Evolutionary conservation across 1,284 basidiomycete species (phyloP).

Genomic region (Cryptococcus hybrid): DNA sequence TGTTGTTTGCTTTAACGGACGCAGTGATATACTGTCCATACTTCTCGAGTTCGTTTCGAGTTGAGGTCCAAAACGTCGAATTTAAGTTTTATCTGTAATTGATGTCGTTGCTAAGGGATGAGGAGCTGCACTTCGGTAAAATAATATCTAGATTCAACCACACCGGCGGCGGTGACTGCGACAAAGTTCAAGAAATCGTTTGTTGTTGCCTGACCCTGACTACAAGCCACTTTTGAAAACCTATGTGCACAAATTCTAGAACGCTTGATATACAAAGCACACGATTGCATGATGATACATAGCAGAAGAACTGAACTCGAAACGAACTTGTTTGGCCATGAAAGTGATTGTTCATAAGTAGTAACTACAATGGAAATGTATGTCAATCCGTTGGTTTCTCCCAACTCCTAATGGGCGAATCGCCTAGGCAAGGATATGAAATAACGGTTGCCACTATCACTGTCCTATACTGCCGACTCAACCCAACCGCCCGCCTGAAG

Average conservation of each 20-base stretch:
- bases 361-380: neutral
- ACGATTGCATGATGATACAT: no score
- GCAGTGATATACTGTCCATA: neutral
- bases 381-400: constrained; percentile 48
- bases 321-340: no score
- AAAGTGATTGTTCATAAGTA: neutral
- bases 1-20: neutral
- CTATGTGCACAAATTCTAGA: no score
- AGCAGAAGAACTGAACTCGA: no score
- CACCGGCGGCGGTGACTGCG: no score
- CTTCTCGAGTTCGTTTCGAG: neutral
- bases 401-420: constrained; percentile 41
- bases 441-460: constrained; percentile 31
- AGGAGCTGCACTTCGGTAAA: neutral
- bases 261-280: no score
- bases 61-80: neutral
- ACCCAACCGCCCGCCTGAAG: constrained; percentile 13
- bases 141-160: no score
- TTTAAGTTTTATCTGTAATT: neutral
- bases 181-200: no score
- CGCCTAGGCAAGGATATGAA: constrained; percentile 47
- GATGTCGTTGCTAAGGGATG: neutral
- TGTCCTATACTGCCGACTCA: constrained; percentile 7
- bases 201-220: no score
- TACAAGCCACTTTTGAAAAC: no score